A percentile compares a stretch with the other conserved stretches of the same genome.
These are phyloP conservation scores for Paxillus involutus DNA, from an alignment of 768 basidiomycete species.

Conservation along the genomic window DNA sequence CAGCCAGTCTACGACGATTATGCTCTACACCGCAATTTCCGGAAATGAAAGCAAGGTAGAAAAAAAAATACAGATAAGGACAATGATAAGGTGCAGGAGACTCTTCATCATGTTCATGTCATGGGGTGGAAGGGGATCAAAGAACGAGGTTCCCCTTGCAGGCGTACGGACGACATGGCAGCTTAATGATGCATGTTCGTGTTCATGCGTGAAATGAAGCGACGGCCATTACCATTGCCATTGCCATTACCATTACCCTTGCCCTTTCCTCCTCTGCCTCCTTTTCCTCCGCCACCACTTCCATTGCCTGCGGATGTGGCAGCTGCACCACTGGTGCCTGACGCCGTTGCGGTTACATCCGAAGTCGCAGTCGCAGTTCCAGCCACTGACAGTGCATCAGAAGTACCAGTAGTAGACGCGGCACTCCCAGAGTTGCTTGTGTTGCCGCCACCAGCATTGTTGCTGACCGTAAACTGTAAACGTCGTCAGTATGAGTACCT, in stretches of 20 bases:
- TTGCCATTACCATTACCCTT: constrained; percentile 20
- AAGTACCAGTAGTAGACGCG: neutral
- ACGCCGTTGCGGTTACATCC: neutral
- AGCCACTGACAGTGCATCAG: neutral
- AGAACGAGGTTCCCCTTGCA: constrained; percentile 4
- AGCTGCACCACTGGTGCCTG: neutral
- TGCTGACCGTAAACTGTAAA: constrained; percentile 34
- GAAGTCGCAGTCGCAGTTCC: neutral
- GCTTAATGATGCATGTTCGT: constrained; percentile 8
- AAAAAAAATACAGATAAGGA: constrained; percentile 8
- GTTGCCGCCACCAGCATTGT: constrained; percentile 5
- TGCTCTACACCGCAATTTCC: constrained; percentile 6
- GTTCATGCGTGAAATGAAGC: constrained; percentile 17
- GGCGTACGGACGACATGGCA: constrained; percentile 12
- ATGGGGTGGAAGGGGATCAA: constrained; percentile 2
- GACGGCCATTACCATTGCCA: constrained; percentile 21
- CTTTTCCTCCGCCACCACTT: constrained; percentile 6
- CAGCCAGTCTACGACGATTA: constrained; percentile 9
- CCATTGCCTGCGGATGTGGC: neutral
- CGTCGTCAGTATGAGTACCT: constrained; percentile 2
- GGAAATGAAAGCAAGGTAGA: constrained; percentile 22
- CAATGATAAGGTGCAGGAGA: constrained; percentile 3
- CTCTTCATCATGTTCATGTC: constrained; percentile 4
- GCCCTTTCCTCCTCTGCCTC: neutral
- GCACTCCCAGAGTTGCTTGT: constrained; percentile 3